Percentiles rank a stretch among this genome's conserved stretches.
phyloP scores from a whole-genome alignment of 257 asterid genomes.

The Knoxia roxburghii region DNA sequence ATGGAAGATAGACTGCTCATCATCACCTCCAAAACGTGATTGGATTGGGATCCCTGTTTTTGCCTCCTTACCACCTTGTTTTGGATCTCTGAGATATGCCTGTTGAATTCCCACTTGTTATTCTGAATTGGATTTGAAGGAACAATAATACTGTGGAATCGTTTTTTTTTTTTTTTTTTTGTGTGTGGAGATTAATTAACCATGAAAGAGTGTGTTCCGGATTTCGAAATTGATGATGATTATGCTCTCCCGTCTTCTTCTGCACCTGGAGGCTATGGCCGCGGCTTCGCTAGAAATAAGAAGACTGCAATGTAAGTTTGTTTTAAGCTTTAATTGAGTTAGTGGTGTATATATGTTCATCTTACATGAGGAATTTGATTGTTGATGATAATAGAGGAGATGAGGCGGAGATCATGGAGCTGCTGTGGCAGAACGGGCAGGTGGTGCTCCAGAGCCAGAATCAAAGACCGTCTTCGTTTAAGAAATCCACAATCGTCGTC shows the following conservation, averaged over 20 bases:
- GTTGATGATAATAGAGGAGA: constrained; percentile 27
- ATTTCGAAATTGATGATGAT: constrained; percentile 51
- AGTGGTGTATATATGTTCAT: no score
- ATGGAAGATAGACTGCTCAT: no score
- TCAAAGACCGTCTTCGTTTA: constrained; percentile 32
- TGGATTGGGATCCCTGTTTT: no score
- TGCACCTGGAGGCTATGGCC: constrained; percentile 12
- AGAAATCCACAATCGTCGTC: constrained; percentile 23
- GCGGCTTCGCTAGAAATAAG: not conserved
- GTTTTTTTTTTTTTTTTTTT: no score
- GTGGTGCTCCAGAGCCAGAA: constrained; percentile 60
- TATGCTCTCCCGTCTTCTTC: constrained; percentile 31
- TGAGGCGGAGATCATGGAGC: constrained; percentile 56
- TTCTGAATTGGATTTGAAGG: no score
- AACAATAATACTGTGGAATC: no score
- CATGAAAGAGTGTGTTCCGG: constrained; percentile 65
- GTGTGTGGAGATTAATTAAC: no score
- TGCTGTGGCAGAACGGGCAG: constrained; percentile 71
- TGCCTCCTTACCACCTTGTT: no score
- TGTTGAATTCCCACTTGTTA: no score
- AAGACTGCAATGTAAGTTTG: constrained; percentile 41
- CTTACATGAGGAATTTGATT: not conserved
- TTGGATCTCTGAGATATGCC: no score
- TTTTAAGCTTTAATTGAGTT: not conserved
- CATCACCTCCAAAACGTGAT: no score